A percentile compares a stretch with the other conserved stretches of the same genome.
Conservation (phyloP, 2,329 filamentous ascomycete genomes). For the Neopestalotiopsis sp. region DNA sequence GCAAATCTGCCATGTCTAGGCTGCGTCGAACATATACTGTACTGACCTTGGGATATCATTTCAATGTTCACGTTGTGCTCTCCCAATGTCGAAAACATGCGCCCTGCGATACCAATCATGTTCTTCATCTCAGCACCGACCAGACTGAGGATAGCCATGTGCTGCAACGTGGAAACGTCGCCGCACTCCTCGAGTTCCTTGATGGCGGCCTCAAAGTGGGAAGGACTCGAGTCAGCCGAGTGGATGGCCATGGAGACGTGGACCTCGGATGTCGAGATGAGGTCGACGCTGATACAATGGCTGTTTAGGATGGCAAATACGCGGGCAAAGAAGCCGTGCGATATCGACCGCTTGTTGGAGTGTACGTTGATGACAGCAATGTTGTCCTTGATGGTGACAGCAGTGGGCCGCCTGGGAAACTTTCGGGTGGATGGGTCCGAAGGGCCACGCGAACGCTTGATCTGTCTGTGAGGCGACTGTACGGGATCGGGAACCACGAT, state of each 20-base stretch:
- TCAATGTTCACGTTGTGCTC: constrained; percentile 96
- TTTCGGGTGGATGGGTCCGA: constrained; percentile 54
- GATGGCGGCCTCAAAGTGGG: constrained; percentile 70
- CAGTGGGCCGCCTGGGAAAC: constrained; percentile 77
- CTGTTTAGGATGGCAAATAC: constrained; percentile 92
- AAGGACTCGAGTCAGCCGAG: constrained; percentile 68
- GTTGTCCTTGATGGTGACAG: constrained; percentile 96
- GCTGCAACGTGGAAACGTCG: constrained; percentile 84
- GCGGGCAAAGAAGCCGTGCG: constrained; percentile 92
- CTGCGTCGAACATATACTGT: neutral
- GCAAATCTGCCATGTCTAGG: neutral
- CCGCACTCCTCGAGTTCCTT: constrained; percentile 80
- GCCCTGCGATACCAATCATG: constrained; percentile 91
- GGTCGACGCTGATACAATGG: constrained; percentile 87
- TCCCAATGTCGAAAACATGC: constrained; percentile 93
- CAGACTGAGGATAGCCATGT: constrained; percentile 95
- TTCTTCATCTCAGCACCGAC: constrained; percentile 98
- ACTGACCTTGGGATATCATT: constrained; percentile 96
- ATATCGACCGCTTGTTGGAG: constrained; percentile 94
- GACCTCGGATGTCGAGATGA: constrained; percentile 95
- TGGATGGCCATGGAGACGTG: constrained; percentile 98
- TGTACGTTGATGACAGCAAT: constrained; percentile 98
- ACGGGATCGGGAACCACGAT: constrained; percentile 79
- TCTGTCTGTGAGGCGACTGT: constrained; percentile 61
- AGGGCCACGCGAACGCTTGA: constrained; percentile 52